Evolutionary conservation across 2,329 filamentous ascomycete species (phyloP).

Genomic region (Balansia obtecta): DNA sequence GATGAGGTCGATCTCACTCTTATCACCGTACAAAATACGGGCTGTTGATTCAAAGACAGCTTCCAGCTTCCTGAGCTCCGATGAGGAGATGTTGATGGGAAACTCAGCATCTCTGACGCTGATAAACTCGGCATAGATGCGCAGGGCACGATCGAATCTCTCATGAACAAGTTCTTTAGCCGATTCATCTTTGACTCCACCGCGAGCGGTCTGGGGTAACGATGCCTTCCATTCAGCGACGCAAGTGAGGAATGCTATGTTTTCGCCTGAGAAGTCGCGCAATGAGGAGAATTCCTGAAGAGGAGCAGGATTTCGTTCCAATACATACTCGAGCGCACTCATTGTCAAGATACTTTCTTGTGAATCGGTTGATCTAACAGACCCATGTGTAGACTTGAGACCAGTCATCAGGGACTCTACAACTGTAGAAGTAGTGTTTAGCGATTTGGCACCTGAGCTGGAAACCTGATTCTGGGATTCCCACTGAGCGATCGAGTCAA

Average conservation of each 20-base stretch:
- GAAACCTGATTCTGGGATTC: slow-evolving; percentile 23
- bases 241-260: slow-evolving; percentile 53
- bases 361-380: slow-evolving; percentile 11
- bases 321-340: slow-evolving; percentile 47
- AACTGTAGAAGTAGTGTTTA: slow-evolving; percentile 12
- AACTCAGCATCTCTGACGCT: slow-evolving; percentile 48
- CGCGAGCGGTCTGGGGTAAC: slow-evolving; percentile 13
- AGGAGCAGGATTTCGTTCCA: slow-evolving; percentile 44
- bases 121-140: slow-evolving; percentile 50
- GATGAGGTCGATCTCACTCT: slow-evolving; percentile 21
- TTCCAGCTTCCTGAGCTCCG: slow-evolving; percentile 37
- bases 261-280: slow-evolving; percentile 58
- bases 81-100: slow-evolving; percentile 49
- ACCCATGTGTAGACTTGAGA: slow-evolving; percentile 22
- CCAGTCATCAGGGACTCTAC: slow-evolving; percentile 16
- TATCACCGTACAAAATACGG: slow-evolving; percentile 26
- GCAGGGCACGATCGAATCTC: slow-evolving; percentile 44
- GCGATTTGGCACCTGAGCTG: slow-evolving; percentile 8
- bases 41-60: slow-evolving; percentile 42
- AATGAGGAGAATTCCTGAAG: slow-evolving; percentile 53
- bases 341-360: slow-evolving; percentile 41
- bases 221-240: slow-evolving; percentile 42
- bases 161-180: slow-evolving; percentile 24
- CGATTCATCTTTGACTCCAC: slow-evolving; percentile 11
- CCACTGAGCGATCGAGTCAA: slow-evolving; percentile 32